phyloP scores from a whole-genome alignment of 2,329 filamentous ascomycete genomes.

The Passalora sequoiae region DNA sequence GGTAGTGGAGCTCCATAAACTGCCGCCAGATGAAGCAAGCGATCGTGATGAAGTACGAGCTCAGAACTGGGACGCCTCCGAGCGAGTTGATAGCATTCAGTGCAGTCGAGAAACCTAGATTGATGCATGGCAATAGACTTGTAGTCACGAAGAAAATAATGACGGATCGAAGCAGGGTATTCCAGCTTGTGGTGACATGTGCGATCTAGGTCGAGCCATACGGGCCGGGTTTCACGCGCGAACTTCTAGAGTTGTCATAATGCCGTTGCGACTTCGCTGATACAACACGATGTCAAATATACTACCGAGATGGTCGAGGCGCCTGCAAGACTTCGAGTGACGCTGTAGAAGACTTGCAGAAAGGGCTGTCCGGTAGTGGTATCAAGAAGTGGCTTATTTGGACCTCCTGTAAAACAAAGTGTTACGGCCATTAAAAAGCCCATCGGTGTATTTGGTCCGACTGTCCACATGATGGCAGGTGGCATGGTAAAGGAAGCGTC shows the following conservation, averaged over 20 bases:
- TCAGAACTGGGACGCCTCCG: slow-evolving; percentile 36
- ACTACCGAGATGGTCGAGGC: slow-evolving; percentile 29
- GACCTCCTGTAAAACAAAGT: slow-evolving; percentile 34
- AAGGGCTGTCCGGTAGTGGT: slow-evolving; percentile 27
- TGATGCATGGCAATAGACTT: slow-evolving; percentile 23
- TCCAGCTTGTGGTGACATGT: slow-evolving; percentile 12
- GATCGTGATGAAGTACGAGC: slow-evolving; percentile 38
- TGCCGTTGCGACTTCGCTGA: slow-evolving; percentile 36
- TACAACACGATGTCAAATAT: slow-evolving; percentile 31
- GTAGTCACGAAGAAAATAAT: slow-evolving; percentile 8
- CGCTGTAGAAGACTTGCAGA: slow-evolving; percentile 35
- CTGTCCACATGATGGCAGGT: slow-evolving; percentile 20
- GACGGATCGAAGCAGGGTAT: slow-evolving; percentile 12
- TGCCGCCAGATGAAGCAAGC: slow-evolving; percentile 36
- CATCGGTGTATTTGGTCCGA: slow-evolving; percentile 22
- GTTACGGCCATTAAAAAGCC: slow-evolving; percentile 29
- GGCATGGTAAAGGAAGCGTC: slow-evolving; percentile 22
- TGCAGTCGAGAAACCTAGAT: slow-evolving; percentile 36
- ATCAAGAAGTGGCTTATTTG: slow-evolving; percentile 27
- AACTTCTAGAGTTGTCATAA: slow-evolving; percentile 35
- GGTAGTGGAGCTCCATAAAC: slow-evolving; percentile 34
- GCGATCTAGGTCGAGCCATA: slow-evolving; percentile 8
- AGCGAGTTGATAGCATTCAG: slow-evolving; percentile 42
- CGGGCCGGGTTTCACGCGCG: slow-evolving; percentile 11
- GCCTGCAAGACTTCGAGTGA: slow-evolving; percentile 31